Base-by-base conservation (phyloP, 2,329 filamentous ascomycete genomes). In the Neofusicoccum cordaticola region DNA sequence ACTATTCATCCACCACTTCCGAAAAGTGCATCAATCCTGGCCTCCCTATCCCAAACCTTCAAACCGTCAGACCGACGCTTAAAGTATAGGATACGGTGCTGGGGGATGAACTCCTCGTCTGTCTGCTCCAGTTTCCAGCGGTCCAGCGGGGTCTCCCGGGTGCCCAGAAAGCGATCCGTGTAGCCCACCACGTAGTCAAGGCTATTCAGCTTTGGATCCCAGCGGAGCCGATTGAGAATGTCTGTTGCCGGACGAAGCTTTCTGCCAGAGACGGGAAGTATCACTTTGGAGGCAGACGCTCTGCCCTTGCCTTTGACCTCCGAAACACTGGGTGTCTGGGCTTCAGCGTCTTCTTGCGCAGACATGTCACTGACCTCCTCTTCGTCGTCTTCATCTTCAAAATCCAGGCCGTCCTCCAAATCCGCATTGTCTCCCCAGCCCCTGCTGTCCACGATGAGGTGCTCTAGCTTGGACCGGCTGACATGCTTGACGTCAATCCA, bases 101-200 rank as follows among this genome's bases (percentile, higher is more conserved):
- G 76, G 3, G 82, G 82, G 56, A 84, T 82, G 64, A 82, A 84
- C 44, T 84, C 81, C 65, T 84, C 81, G 13, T 83, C 72, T 12
- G 81, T 82, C 9, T 75, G 75, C 41, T 82, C 80, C 42, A 71
- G 74, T 63, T 81, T 78, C 82, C 82, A 84, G 4, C 73, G 71
- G 19, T 74, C 73, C n/a, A 82, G 69, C 15, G 72, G 68, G 27
- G 79, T 74, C 72, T 83, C 82, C 62, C 78, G 70, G 45, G 78
- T 72, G 0, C 79, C 80, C 22, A 75, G 69, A 65, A 83, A 84
- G 15, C 81, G 75, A 67, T 84, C 82, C 7, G 78, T 68, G 66
- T 83, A 84, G 6, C 79, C 81, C 48, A 84, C 76, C 11, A 80
- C 69, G 69, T 78, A 83, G 61, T 80, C 71, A 1, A 67, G 65